Evolutionary conservation across 2,329 filamentous ascomycete genomes (phyloP), one percentile per base, ranked within the genome.

Genomic region (Paraconiothyrium brasiliense): DNA sequence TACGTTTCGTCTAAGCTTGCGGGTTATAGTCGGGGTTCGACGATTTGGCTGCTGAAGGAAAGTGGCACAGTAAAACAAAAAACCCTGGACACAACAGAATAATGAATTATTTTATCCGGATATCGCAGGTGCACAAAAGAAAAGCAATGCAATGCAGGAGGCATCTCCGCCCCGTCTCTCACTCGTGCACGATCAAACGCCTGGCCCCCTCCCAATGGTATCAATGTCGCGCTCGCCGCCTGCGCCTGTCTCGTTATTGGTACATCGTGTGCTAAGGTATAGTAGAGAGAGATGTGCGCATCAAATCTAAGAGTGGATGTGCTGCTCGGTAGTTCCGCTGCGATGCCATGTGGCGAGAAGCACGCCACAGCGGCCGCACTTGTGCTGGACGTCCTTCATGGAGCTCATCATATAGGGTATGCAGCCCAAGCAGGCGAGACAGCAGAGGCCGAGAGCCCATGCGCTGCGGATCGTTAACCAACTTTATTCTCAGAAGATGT

Each of bases 351-450:
- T 81, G 0, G 82, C 83, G 49, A 85, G 76, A 58, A 80, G 62
- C 1, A 75, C 74, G 37, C 80, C 79, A 60, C 83, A 85, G 35
- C 78, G 75, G 1, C 81, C 81, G 58, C 83, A 85, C 61, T 79
- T 79, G 67, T 85, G 83, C 63, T 81, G 71, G 4, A 83, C 80
- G 57, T 85, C 81, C 71, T 85, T 85, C 56, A 82, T 72, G 47
- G 76, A 78, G 30, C 77, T 78, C 69, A 84, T 78, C 34, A 84
- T 43, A 63, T 85, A 85, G 0, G 83, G 83, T 49, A 85, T 79
- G 65, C 82, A 85, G 13, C 83, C 81, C 4, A 84, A 66, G 62
- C 80, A 82, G 62, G 70, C 69, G 57, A 78, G 71, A 59, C 74
- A 77, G 74, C 83, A 85, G 51, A 83, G 67, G 27, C 79, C 67